A percentile compares a stretch with the other conserved stretches of the same genome.
phyloP scores from a whole-genome alignment of 2,329 filamentous ascomycete species.

The Purpureocillium lavendulum region DNA sequence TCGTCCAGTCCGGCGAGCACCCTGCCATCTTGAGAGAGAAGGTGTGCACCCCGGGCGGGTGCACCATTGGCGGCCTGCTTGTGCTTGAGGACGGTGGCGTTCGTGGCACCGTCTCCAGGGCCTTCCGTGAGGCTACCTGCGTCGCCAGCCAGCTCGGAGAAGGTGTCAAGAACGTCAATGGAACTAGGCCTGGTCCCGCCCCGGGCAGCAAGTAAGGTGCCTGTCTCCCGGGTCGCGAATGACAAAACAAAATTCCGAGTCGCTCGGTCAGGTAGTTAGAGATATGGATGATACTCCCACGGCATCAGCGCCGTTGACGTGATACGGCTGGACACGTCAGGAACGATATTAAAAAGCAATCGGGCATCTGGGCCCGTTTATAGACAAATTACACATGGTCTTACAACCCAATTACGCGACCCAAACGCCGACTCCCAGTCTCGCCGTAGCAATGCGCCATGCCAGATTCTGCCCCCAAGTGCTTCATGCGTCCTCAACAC shows the following conservation, averaged over 20 bases:
- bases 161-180: constrained; percentile 28
- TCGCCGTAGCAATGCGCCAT: too few relatives aligned
- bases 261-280: too few relatives aligned
- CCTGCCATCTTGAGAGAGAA: constrained; percentile 68
- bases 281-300: too few relatives aligned
- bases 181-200: constrained; percentile 16
- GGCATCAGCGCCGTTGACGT: too few relatives aligned
- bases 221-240: too few relatives aligned
- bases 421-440: not conserved
- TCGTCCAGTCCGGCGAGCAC: constrained; percentile 65
- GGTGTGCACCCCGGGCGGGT: constrained; percentile 70
- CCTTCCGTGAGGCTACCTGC: constrained; percentile 62
- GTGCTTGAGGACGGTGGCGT: constrained; percentile 67
- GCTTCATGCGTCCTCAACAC: constrained; percentile 24
- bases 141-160: constrained; percentile 55
- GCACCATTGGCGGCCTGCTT: constrained; percentile 66
- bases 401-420: too few relatives aligned
- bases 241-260: too few relatives aligned
- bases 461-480: not conserved
- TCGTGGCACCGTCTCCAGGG: constrained; percentile 57
- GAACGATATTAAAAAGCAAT: too few relatives aligned
- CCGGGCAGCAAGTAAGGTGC: constrained; percentile 6
- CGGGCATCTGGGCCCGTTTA: too few relatives aligned
- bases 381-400: too few relatives aligned
- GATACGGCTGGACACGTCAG: too few relatives aligned